Evolutionary conservation across 2,329 filamentous ascomycete species (phyloP).

Genomic region (Neofusicoccum cordaticola): DNA sequence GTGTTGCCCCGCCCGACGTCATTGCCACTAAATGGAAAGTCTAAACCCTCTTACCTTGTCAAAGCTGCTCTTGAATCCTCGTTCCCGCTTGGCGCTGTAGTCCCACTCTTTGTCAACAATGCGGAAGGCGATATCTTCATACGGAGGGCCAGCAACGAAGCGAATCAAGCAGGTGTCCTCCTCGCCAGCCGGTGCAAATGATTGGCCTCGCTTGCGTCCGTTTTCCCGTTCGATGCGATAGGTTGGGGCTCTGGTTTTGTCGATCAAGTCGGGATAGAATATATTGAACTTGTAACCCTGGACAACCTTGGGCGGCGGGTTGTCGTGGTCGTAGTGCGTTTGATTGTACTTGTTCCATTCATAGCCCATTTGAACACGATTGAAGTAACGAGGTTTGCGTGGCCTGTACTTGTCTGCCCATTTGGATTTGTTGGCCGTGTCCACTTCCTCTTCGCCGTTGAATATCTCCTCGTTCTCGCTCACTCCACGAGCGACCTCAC

Average conservation of each 20-base stretch:
- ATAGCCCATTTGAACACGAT: conserved; percentile 97
- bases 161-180: conserved; percentile 96
- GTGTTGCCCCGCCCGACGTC: conserved; percentile 18
- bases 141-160: conserved; percentile 92
- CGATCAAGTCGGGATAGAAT: conserved; percentile 95
- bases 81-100: conserved; percentile 90
- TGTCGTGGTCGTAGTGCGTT: conserved; percentile 98
- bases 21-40: not conserved
- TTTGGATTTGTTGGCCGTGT: conserved; percentile 61
- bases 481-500: conserved; percentile 86
- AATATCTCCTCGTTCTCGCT: conserved; percentile 96
- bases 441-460: conserved; percentile 78
- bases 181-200: conserved; percentile 87
- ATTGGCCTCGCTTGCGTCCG: conserved; percentile 84
- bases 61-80: conserved; percentile 94
- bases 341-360: conserved; percentile 99
- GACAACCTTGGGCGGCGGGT: conserved; percentile 94
- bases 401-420: conserved; percentile 86
- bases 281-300: conserved; percentile 99
- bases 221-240: conserved; percentile 95
- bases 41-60: conserved; percentile 71
- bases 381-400: conserved; percentile 94
- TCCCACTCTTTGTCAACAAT: conserved; percentile 99
- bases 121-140: conserved; percentile 93
- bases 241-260: conserved; percentile 90